Evolutionary conservation across 2,329 filamentous ascomycete species (phyloP), one percentile per base, ranked within the genome.

Genomic region (Colletotrichum plurivorum): DNA sequence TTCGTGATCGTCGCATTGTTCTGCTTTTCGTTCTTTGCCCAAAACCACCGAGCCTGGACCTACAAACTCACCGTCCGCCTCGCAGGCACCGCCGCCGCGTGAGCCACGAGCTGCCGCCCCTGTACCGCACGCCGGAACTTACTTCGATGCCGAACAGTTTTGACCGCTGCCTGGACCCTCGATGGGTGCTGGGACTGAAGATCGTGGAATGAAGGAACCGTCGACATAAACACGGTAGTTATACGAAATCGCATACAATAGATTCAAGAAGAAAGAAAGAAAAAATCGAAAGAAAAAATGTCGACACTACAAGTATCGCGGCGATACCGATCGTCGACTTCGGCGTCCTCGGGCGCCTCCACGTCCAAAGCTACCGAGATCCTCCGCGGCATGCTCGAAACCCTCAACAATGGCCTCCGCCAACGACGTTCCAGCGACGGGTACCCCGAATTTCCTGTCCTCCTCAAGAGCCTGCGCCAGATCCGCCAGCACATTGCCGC

Each of bases 301-400:
- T 83, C 87, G 70, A 78, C 82, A 68, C 83, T 83, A 71, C 81
- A 85, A 65, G 67, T 69, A 49, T 68, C 67, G 53, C 84, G 88
- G 77, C 86, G 89, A 69, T 89, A 90, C 76, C 88, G 90, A 73
- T 90, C 90, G 69, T 91, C 89, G 67, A 92, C 89, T 49, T 88
- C 88, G 69, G 83, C 88, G 69, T 91, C 89, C 51, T 84, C 81
- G 54, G 82, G 87, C 57, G 82, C 84, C 71, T 79, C 85, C 60
- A 86, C 83, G 62, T 88, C 89, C 72, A 90, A 91, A 80, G 87
- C 89, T 45, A 86, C 87, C 72, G 87, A 89, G 74, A 84, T 90
- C 58, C 81, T 91, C 45, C 85, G 87, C 71, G 78, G 79, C 51
- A 82, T 90, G 53, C 83, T 92, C 71, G 84, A 88, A 57, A 75